Evolutionary conservation across 2,329 filamentous ascomycete genomes (phyloP), one percentile per base, ranked within the genome.

Genomic region (Curvularia verruculosa): DNA sequence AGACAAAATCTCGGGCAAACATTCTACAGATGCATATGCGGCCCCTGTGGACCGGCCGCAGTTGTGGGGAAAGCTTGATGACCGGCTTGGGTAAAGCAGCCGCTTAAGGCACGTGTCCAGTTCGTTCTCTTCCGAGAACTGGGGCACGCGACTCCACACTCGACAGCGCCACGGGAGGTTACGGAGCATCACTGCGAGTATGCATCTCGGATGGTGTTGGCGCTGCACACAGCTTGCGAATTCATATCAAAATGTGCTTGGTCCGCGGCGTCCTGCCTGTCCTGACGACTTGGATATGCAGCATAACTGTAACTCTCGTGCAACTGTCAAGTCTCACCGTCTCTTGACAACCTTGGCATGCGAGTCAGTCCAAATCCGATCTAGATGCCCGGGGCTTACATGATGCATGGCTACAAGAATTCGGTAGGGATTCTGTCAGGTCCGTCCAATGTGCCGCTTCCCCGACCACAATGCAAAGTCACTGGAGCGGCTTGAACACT

Each of bases 1-100:
- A 52, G 19, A 13, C 43, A 34, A 24, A 9, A 43, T 40, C 26
- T 50, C 48, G 48, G 23, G 24, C 31, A 49, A 49, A 55, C 18
- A 29, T 26, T 40, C 37, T 47, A 37, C 29, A 49, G 40, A 34
- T 54, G 51, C 50, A 54, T 44, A 49, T 54, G 54, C 54, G 34
- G 18, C 54, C 44, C 26, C 24, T 39, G 55, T 54, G 55, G 51
- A 58, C 54, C 55, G 48, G 40, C 55, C 55, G 55, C 52, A 52
- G 55, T 50, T 69, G 68, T 63, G 70, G 70, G 70, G 70, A 72
- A 71, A 71, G 68, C 69, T 73, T 72, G 60, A 54, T 61, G 58
- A 46, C 50, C 44, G 55, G 49, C 51, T 50, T 58, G 52, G 55
- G 51, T 49, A 54, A 57, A 31, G 51, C 40, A 57, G 45, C 54